Base-by-base conservation (phyloP, 2,329 filamentous ascomycete genomes). In the Colletotrichum euphorbiae region DNA sequence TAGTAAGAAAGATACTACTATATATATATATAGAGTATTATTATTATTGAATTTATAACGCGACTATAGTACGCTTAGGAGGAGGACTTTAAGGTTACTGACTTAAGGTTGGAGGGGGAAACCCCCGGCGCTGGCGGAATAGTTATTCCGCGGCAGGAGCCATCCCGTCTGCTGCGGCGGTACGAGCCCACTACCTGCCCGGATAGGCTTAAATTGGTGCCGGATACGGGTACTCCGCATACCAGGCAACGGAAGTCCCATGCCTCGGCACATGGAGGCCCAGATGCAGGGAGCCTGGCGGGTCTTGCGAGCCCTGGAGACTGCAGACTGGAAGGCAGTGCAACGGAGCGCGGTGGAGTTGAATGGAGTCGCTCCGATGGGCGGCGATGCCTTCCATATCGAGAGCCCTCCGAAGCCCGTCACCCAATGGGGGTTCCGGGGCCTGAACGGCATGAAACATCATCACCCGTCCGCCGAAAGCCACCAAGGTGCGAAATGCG, bases 341-440 rank as follows among this genome's bases (percentile, higher is more conserved):
- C 64, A 67, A 52, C 60, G 52, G 45, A 58, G 60, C 65, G 65
- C 61, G n/a, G n/a, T n/a, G n/a, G n/a, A 46, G 52, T 33, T 59
- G 17, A 13, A 54, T 55, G 65, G 65, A 65, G 65, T 65, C 31
- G 40, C 65, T 68, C 65, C 46, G 61, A 65, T 55, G 61, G 64
- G 45, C 21, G 52, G 60, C 45, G 51, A 68, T 64, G 60, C 36
- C 65, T 68, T 68, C 65, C 65, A 21, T 36, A 68, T 60, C 13
- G 65, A 68, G 9, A 8, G 40, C 7, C 7, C 65, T 65, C 65
- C 65, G 65, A 60, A n/a, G 8, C 11, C 40, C 33, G 36, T 50
- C 6, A 36, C 38, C 65, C 65, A 65, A 59, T 65, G 9, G 15
- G 40, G n/a, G 17, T 8, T 19, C 54, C 31, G 42, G 45, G 21